Conservation (phyloP, 1,139 yeast species). For the Kodamaea sp. region DNA sequence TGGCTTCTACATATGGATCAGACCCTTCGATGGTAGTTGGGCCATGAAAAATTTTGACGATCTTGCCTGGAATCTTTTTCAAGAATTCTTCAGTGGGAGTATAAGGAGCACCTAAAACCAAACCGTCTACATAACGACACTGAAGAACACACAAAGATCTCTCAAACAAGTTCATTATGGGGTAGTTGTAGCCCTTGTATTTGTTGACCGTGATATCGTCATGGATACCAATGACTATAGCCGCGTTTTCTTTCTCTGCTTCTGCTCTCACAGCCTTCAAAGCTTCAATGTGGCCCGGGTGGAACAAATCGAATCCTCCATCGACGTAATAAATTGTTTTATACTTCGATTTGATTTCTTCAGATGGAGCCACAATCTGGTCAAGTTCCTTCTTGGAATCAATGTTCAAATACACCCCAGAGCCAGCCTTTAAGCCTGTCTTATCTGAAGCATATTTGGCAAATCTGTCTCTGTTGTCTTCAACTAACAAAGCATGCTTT, state of each 20-base stretch:
- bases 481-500: slow-evolving; percentile 33
- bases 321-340: slow-evolving; percentile 57
- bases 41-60: slow-evolving; percentile 61
- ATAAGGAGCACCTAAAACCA: slow-evolving; percentile 70
- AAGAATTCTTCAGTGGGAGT: slow-evolving; percentile 46
- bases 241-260: slow-evolving; percentile 38
- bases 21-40: slow-evolving; percentile 46
- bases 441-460: slow-evolving; percentile 62
- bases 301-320: slow-evolving; percentile 90
- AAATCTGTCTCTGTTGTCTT: slow-evolving; percentile 40
- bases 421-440: slow-evolving; percentile 62
- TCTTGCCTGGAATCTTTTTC: slow-evolving; percentile 35
- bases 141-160: slow-evolving; percentile 86
- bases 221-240: slow-evolving; percentile 69
- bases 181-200: slow-evolving; percentile 67
- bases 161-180: slow-evolving; percentile 86
- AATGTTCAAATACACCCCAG: slow-evolving; percentile 56
- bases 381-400: slow-evolving; percentile 23
- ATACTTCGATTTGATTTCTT: slow-evolving; percentile 27
- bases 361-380: slow-evolving; percentile 40
- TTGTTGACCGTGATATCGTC: slow-evolving; percentile 61
- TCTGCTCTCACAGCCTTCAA: slow-evolving; percentile 46
- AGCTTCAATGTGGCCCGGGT: slow-evolving; percentile 87
- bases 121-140: slow-evolving; percentile 80
- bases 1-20: slow-evolving; percentile 47